Percentiles rank a stretch among this genome's conserved stretches.
Evolutionary conservation across 345 rosid genomes (phyloP).

Genomic region (Boechera stricta): DNA sequence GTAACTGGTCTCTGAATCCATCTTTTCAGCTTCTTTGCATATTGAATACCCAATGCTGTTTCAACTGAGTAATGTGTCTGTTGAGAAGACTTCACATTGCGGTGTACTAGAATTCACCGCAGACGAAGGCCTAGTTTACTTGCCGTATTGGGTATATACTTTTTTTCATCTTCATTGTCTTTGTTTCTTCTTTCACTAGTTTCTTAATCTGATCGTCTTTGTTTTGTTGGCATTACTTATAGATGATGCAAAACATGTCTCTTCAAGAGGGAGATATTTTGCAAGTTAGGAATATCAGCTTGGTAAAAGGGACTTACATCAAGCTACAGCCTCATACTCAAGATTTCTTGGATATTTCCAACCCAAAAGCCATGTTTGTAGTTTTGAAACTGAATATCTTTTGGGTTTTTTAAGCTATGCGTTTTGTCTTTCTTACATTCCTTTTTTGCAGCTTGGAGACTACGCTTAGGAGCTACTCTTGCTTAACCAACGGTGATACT

Average conservation of each 20-base stretch:
- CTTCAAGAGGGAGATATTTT: conserved; percentile 68
- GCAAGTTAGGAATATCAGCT: conserved; percentile 53
- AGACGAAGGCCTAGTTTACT: conserved; percentile 66
- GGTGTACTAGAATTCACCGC: conserved; percentile 74
- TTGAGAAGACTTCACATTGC: conserved; percentile 57
- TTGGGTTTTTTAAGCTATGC: not conserved
- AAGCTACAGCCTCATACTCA: conserved; percentile 71
- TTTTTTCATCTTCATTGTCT: not conserved
- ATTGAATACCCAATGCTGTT: conserved; percentile 72
- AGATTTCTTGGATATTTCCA: conserved; percentile 67
- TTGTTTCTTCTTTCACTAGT: not conserved
- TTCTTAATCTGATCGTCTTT: conserved; percentile 1
- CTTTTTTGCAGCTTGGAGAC: conserved; percentile 65
- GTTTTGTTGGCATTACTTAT: conserved; percentile 16
- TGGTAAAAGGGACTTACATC: conserved; percentile 64
- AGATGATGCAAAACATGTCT: conserved; percentile 82
- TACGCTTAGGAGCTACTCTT: conserved; percentile 70
- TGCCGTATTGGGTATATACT: conserved; percentile 67
- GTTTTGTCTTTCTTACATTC: not conserved
- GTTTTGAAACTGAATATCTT: not conserved
- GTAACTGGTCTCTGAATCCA: conserved; percentile 2
- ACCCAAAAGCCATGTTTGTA: conserved; percentile 78
- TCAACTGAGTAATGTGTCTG: conserved; percentile 52
- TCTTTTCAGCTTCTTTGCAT: conserved; percentile 59
- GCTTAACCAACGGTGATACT: conserved; percentile 68